Conservation (phyloP, 1,139 yeast genomes). For the Magnusiomyces sp. region DNA sequence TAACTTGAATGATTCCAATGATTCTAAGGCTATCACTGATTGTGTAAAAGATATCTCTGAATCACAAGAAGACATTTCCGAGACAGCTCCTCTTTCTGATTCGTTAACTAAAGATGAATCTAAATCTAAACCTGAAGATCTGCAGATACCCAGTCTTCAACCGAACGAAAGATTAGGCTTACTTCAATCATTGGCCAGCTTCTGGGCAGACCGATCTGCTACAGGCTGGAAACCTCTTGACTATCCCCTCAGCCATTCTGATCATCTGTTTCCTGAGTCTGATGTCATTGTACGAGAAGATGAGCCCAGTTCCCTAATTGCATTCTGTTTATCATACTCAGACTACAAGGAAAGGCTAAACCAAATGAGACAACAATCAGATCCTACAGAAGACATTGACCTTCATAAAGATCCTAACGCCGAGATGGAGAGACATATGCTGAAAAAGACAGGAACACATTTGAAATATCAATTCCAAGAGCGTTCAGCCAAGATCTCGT, state of each 20-base stretch:
- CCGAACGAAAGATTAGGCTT: constrained; percentile 64
- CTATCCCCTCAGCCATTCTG: constrained; percentile 65
- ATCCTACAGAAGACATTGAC: constrained; percentile 23
- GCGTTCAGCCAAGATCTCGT: constrained; percentile 72
- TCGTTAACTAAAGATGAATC: neutral
- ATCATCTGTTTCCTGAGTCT: constrained; percentile 89
- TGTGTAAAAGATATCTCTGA: too few relatives aligned
- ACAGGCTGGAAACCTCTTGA: constrained; percentile 90
- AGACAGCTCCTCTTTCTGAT: neutral
- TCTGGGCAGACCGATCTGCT: constrained; percentile 97
- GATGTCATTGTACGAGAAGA: constrained; percentile 92
- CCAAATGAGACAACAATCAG: constrained; percentile 29
- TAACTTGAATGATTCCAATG: neutral
- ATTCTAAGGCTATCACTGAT: too few relatives aligned
- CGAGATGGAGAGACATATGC: constrained; percentile 57
- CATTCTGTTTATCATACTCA: constrained; percentile 78
- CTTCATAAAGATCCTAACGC: constrained; percentile 11
- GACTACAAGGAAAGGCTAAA: constrained; percentile 68
- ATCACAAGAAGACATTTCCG: too few relatives aligned
- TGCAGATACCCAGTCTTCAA: constrained; percentile 17
- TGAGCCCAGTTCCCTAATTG: constrained; percentile 91
- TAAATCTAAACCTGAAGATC: neutral
- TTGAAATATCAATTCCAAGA: constrained; percentile 82
- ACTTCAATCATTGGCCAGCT: constrained; percentile 74
- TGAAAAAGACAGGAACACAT: constrained; percentile 80